These are phyloP conservation scores for Ricinus communis DNA, from an alignment of 345 rosid genomes.

Conservation along the genomic window DNA sequence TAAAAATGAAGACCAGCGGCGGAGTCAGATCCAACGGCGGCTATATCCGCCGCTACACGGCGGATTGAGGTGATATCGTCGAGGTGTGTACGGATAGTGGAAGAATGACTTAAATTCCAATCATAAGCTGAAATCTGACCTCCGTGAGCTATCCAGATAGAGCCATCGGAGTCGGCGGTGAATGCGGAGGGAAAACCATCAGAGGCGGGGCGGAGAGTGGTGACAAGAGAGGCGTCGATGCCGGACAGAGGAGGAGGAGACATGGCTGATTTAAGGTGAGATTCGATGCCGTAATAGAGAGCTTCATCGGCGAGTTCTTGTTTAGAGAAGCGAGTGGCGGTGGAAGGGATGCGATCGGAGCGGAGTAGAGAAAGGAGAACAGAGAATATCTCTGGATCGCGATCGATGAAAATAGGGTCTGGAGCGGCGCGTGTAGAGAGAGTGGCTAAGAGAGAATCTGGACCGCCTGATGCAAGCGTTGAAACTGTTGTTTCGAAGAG, in stretches of 20 bases:
- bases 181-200: conserved; percentile 69
- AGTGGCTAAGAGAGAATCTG: conserved; percentile 75
- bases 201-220: conserved; percentile 63
- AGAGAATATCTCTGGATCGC: conserved; percentile 91
- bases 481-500: conserved; percentile 73
- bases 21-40: conserved; percentile 65
- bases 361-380: conserved; percentile 81
- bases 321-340: conserved; percentile 57
- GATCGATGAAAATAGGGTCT: conserved; percentile 75
- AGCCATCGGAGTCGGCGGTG: conserved; percentile 59
- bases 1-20: conserved; percentile 83
- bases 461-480: conserved; percentile 71
- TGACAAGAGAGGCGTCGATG: conserved; percentile 64
- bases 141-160: conserved; percentile 86
- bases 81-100: conserved; percentile 79
- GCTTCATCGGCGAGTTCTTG: conserved; percentile 93
- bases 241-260: conserved; percentile 66
- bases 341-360: conserved; percentile 63
- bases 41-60: conserved; percentile 61
- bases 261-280: conserved; percentile 56
- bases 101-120: conserved; percentile 56
- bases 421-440: conserved; percentile 52
- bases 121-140: conserved; percentile 87
- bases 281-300: conserved; percentile 76
- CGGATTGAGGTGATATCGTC: conserved; percentile 61